phyloP scores from a whole-genome alignment of 2,329 filamentous ascomycete genomes.

The Cylindrodendrum hubeiense region DNA sequence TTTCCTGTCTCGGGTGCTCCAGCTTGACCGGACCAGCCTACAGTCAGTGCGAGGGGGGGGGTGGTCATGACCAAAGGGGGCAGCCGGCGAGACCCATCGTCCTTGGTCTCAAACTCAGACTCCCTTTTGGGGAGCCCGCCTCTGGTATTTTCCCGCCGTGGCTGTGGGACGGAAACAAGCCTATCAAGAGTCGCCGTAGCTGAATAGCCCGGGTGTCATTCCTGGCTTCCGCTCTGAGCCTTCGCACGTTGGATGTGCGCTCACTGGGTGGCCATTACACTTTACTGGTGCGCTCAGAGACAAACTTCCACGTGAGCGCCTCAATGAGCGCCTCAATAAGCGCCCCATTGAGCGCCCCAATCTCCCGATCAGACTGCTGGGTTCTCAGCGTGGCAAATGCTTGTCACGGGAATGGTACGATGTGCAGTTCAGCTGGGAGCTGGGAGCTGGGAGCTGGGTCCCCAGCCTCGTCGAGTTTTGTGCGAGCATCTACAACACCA shows the following conservation, averaged over 20 bases:
- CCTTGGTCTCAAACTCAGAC: slow-evolving; percentile 9
- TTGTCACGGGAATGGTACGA: background rate
- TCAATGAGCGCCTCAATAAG: too few species aligned
- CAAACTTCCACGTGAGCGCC: background rate
- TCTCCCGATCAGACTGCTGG: too few species aligned
- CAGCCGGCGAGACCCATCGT: background rate
- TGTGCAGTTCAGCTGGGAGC: too few species aligned
- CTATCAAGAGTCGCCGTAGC: slow-evolving; percentile 3
- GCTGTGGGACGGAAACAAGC: background rate
- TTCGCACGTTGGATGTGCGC: background rate
- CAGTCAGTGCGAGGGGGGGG: background rate
- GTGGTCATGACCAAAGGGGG: background rate
- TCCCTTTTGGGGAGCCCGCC: background rate
- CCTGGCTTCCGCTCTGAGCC: slow-evolving; percentile 10
- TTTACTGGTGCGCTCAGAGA: background rate
- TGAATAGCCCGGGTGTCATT: slow-evolving; percentile 10
- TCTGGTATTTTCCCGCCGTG: slow-evolving; percentile 9
- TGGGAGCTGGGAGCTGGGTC: too few species aligned
- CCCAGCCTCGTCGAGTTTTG: too few species aligned
- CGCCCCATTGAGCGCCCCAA: too few species aligned
- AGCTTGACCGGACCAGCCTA: background rate
- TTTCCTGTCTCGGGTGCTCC: background rate
- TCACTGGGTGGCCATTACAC: background rate
- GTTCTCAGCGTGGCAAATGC: background rate
- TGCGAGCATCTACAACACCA: too few species aligned